Conservation (phyloP, 1,284 basidiomycete genomes). For the Phellopilus nigrolimitatus region DNA sequence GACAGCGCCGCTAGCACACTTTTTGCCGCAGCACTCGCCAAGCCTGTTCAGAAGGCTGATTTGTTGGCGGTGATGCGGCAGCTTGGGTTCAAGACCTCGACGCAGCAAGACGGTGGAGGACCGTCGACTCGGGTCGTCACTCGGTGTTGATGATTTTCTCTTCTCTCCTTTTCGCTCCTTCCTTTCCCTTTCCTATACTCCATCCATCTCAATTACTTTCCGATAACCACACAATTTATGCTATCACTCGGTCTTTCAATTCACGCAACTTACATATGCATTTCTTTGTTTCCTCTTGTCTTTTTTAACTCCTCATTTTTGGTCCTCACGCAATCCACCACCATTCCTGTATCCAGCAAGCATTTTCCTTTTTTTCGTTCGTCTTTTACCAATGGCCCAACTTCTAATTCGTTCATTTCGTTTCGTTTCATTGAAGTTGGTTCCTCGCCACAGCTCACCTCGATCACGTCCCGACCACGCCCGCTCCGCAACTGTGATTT, state of each 20-base stretch:
- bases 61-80: slow-evolving; percentile 75
- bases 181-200: slow-evolving; percentile 23
- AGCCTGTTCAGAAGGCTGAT: slow-evolving; percentile 85
- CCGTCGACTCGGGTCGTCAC: slow-evolving; percentile 38
- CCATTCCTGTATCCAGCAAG: slow-evolving; percentile 16
- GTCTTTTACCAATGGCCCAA: neutral
- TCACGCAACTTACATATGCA: slow-evolving; percentile 14
- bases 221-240: slow-evolving; percentile 3
- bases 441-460: neutral
- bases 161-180: slow-evolving; percentile 27
- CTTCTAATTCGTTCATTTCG: slow-evolving; percentile 2
- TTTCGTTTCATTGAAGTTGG: slow-evolving; percentile 1
- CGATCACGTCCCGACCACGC: slow-evolving; percentile 1
- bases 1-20: slow-evolving; percentile 66
- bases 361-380: slow-evolving; percentile 6
- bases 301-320: neutral
- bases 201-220: neutral
- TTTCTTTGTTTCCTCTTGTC: slow-evolving; percentile 1
- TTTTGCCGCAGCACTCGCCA: slow-evolving; percentile 82
- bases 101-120: slow-evolving; percentile 50
- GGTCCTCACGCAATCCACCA: slow-evolving; percentile 15
- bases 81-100: slow-evolving; percentile 85
- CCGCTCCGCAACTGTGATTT: slow-evolving; percentile 9
- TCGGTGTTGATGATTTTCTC: slow-evolving; percentile 32
- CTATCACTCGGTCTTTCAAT: neutral